Percentiles rank a stretch among this genome's conserved stretches.
Evolutionary conservation across 768 basidiomycete genomes (phyloP).

Genomic region (Suillus spraguei): DNA sequence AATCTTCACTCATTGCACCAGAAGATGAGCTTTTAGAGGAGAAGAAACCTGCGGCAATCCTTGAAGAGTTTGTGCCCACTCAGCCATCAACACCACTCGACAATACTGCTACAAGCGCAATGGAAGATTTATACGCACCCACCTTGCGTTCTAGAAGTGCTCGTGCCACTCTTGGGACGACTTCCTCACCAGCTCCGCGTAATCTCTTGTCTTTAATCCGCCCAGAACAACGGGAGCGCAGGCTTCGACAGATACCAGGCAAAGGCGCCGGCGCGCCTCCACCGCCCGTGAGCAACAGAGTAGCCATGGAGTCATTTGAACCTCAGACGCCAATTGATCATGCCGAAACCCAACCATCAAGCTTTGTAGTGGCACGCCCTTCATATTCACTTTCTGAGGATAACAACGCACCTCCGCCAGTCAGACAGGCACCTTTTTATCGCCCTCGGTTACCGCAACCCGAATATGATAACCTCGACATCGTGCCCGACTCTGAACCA

Average conservation of each 20-base stretch:
- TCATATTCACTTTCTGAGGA: conserved; percentile 3
- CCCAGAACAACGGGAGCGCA: conserved; percentile 7
- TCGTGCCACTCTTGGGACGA: conserved; percentile 1
- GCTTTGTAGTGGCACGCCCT: conserved; percentile 22
- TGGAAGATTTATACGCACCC: not conserved
- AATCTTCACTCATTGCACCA: not conserved
- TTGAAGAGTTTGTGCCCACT: not conserved
- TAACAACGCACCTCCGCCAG: too few species aligned
- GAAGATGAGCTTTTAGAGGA: not conserved
- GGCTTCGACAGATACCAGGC: not conserved
- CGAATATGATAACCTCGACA: conserved; percentile 40
- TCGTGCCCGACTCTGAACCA: conserved; percentile 70
- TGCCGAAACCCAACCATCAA: conserved; percentile 21
- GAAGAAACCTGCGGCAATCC: not conserved
- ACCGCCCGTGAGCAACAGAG: not conserved
- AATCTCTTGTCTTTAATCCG: conserved; percentile 1
- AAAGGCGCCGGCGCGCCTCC: not conserved
- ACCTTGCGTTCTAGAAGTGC: conserved; percentile 5
- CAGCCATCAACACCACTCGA: not conserved
- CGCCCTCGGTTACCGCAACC: not conserved
- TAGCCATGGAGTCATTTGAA: not conserved
- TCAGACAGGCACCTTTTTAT: not conserved
- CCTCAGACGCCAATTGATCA: conserved; percentile 16
- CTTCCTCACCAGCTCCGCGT: not conserved
- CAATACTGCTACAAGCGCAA: not conserved